These are phyloP conservation scores for Nymphaea colorata DNA, from an alignment of 164 flowering plant species.

Conservation along the genomic window DNA sequence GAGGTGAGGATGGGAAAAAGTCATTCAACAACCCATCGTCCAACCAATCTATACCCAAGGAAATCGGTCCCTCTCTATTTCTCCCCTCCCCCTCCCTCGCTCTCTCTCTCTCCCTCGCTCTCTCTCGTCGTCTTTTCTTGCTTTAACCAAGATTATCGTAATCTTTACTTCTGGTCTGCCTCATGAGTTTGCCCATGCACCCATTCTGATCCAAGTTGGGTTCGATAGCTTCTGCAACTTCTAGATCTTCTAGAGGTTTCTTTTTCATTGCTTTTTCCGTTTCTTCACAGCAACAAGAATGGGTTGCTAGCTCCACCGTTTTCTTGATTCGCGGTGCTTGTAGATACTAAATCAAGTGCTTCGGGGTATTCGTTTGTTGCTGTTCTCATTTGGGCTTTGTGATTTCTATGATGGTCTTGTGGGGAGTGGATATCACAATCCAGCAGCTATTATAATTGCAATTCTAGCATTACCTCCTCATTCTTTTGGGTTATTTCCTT, in stretches of 20 bases:
- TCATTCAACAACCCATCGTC: background rate
- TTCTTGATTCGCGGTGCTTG: background rate
- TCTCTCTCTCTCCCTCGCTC: background rate
- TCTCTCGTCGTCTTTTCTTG: too few species aligned
- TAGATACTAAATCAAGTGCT: background rate
- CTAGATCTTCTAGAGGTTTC: background rate
- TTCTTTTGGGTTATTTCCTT: background rate
- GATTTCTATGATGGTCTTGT: background rate
- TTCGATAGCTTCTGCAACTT: background rate
- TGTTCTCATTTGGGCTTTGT: background rate
- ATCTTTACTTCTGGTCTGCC: background rate
- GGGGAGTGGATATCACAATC: background rate
- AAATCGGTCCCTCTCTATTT: background rate
- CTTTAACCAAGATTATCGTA: background rate
- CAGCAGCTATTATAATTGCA: background rate
- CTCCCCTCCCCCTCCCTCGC: background rate
- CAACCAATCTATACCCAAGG: background rate
- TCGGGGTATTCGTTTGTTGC: background rate
- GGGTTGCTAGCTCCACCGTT: background rate
- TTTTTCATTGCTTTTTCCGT: background rate
- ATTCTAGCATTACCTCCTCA: background rate
- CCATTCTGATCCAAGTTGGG: background rate
- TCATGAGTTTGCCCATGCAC: background rate
- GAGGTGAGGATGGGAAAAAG: background rate
- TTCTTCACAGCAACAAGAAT: background rate